Evolutionary conservation across 1,139 yeast species (phyloP).

Genomic region (Yamadazyma oceani): DNA sequence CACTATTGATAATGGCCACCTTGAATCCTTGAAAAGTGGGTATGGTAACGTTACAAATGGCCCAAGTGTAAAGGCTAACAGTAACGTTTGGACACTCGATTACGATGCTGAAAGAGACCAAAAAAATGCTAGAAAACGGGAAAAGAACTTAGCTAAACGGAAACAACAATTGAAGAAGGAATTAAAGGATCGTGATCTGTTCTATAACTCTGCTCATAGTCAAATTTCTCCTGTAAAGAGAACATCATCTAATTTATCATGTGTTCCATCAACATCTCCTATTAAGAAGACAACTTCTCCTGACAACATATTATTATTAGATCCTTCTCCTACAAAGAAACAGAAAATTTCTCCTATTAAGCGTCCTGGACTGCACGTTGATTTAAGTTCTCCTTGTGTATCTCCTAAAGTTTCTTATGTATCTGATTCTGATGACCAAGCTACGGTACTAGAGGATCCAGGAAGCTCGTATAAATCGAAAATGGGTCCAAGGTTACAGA

Average conservation of each 20-base stretch:
- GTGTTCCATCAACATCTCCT: too few species aligned
- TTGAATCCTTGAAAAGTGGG: slow-evolving; percentile 38
- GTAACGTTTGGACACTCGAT: slow-evolving; percentile 24
- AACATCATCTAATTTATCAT: too few species aligned
- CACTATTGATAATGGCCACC: slow-evolving; percentile 63
- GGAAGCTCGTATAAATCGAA: background rate
- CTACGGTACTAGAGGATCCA: slow-evolving; percentile 1
- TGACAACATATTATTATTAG: slow-evolving; percentile 26
- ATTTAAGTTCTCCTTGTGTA: slow-evolving; percentile 4
- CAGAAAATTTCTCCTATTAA: slow-evolving; percentile 15
- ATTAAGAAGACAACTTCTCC: slow-evolving; percentile 9
- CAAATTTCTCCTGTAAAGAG: slow-evolving; percentile 6
- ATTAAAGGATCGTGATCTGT: slow-evolving; percentile 16
- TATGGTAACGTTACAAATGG: slow-evolving; percentile 9
- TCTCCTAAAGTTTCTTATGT: too few species aligned
- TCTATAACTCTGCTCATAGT: slow-evolving; percentile 15
- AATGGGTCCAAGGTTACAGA: background rate
- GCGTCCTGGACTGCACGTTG: slow-evolving; percentile 1
- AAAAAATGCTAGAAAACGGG: slow-evolving; percentile 12
- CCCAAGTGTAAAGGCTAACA: slow-evolving; percentile 7
- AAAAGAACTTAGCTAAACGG: slow-evolving; percentile 5
- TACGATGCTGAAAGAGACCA: slow-evolving; percentile 21
- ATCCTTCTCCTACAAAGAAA: slow-evolving; percentile 31
- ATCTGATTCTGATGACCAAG: slow-evolving; percentile 8
- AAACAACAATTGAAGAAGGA: slow-evolving; percentile 19